Conservation (phyloP, 305 asterid genomes). For the Solanum hybrid region DNA sequence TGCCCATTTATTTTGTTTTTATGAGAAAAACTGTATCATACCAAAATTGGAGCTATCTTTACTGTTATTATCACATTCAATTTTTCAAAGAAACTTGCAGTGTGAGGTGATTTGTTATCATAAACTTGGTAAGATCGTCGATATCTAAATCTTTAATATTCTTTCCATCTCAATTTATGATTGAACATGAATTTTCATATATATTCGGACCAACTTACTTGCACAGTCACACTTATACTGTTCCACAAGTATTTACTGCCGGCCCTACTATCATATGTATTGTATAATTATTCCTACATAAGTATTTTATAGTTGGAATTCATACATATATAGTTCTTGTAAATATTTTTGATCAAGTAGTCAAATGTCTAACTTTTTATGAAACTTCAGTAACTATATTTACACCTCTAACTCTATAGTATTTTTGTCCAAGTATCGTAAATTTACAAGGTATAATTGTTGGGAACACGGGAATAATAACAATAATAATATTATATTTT, state of each 20-base stretch:
- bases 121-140: background rate
- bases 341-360: background rate
- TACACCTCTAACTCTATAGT: background rate
- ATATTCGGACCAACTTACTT: background rate
- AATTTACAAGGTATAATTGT: background rate
- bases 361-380: background rate
- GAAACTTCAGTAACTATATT: background rate
- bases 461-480: background rate
- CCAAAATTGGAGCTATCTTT: background rate
- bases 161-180: background rate
- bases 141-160: background rate
- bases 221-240: background rate
- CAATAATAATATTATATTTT: background rate
- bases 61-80: background rate
- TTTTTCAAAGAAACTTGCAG: background rate
- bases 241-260: background rate
- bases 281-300: background rate
- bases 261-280: background rate
- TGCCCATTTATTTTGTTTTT: background rate
- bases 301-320: background rate
- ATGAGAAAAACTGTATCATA: background rate
- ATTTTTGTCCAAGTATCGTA: background rate
- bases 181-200: background rate
- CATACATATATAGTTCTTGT: background rate
- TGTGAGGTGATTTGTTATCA: background rate